Percentiles rank a stretch among this genome's conserved stretches.
Evolutionary conservation across 1,284 basidiomycete genomes (phyloP).

Genomic region (Tranzscheliella williamsii): DNA sequence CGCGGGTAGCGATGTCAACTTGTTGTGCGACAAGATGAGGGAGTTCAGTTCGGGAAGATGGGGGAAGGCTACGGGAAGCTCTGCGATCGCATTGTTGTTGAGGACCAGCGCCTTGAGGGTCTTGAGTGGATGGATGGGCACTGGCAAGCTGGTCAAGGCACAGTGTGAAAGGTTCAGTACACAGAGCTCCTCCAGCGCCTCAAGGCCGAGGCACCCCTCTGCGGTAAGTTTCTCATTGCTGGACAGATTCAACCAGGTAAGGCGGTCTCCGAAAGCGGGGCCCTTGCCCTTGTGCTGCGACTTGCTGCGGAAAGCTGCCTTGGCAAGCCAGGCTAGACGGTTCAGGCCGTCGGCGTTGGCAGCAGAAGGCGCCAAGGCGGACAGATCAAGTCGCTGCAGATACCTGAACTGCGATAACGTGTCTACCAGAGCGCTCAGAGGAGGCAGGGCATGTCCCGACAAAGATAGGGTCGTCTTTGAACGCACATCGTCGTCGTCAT

Average conservation of each 20-base stretch:
- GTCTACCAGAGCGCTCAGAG: conserved; percentile 26
- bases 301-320: conserved; percentile 38
- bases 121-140: conserved; percentile 22
- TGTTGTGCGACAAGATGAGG: conserved; percentile 55
- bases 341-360: conserved; percentile 32
- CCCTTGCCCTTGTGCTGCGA: not conserved
- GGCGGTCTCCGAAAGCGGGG: conserved; percentile 20
- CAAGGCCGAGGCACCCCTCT: conserved; percentile 23
- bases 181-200: conserved; percentile 30
- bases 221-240: conserved; percentile 15
- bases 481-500: conserved; percentile 8
- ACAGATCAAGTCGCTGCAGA: conserved; percentile 50
- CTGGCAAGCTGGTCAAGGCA: conserved; percentile 21
- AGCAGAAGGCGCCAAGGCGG: conserved; percentile 39
- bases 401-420: conserved; percentile 47
- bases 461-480: conserved; percentile 40
- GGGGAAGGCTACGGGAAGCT: conserved; percentile 34
- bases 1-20: conserved; percentile 37
- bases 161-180: conserved; percentile 50
- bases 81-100: conserved; percentile 41
- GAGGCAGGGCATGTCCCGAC: conserved; percentile 43
- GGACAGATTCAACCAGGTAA: conserved; percentile 34
- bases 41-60: conserved; percentile 58
- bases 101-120: conserved; percentile 53
- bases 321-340: conserved; percentile 40